Percentiles rank a stretch among this genome's conserved stretches.
phyloP scores from a whole-genome alignment of 2,329 filamentous ascomycete genomes.

The Alternaria metachromatica region DNA sequence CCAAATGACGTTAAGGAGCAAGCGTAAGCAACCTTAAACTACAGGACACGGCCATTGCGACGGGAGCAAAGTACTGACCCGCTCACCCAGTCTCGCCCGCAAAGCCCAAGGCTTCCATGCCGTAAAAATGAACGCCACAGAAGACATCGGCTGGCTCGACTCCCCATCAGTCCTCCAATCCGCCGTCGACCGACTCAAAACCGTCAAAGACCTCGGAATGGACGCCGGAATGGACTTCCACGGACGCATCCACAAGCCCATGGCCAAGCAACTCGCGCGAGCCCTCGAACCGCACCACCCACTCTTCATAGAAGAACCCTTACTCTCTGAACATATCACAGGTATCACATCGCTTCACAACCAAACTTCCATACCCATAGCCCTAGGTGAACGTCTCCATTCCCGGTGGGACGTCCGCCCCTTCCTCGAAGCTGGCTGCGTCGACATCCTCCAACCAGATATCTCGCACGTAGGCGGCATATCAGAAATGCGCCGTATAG shows the following conservation, averaged over 20 bases:
- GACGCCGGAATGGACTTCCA: constrained; percentile 81
- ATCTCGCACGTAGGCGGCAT: constrained; percentile 76
- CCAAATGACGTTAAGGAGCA: constrained; percentile 70
- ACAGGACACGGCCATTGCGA: too few species aligned
- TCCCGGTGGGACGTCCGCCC: constrained; percentile 76
- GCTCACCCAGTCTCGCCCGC: constrained; percentile 57
- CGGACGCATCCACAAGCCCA: constrained; percentile 77
- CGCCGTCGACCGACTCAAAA: constrained; percentile 70
- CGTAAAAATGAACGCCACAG: constrained; percentile 82
- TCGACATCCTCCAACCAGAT: constrained; percentile 77
- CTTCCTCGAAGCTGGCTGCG: constrained; percentile 70
- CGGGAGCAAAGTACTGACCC: too few species aligned
- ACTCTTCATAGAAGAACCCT: constrained; percentile 78
- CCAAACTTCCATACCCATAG: constrained; percentile 69
- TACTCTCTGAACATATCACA: constrained; percentile 72
- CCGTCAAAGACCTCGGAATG: constrained; percentile 72
- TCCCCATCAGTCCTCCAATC: constrained; percentile 68
- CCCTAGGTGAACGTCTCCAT: constrained; percentile 74
- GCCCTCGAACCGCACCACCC: constrained; percentile 71
- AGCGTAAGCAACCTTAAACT: too few species aligned
- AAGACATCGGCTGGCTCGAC: constrained; percentile 78
- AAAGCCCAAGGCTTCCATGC: constrained; percentile 68
- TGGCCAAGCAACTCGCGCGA: constrained; percentile 77
- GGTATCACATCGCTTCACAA: constrained; percentile 67
- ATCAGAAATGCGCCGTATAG: constrained; percentile 72